These are phyloP conservation scores for Aspergillus sclerotiicarbonarius DNA, from an alignment of 495 filamentous ascomycete genomes.

Conservation along the genomic window DNA sequence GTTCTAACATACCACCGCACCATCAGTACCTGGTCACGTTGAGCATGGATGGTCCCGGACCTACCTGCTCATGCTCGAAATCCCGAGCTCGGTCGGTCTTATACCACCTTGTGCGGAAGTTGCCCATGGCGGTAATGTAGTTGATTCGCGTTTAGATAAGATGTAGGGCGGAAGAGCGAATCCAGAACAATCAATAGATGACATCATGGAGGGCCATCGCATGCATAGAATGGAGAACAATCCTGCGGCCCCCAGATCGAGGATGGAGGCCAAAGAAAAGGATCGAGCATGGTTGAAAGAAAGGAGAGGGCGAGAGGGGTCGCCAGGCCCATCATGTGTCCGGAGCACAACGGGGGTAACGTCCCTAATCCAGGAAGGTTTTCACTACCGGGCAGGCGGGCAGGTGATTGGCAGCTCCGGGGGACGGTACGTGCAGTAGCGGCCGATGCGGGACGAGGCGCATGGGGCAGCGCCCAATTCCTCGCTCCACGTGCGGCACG, in stretches of 20 bases:
- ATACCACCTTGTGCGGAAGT: constrained; percentile 41
- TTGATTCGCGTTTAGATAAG: background rate
- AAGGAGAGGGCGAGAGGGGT: background rate
- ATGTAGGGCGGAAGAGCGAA: background rate
- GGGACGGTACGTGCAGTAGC: constrained; percentile 8
- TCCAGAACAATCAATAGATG: background rate
- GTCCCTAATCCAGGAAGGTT: background rate
- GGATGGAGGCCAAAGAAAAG: background rate
- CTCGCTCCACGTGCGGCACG: constrained; percentile 23
- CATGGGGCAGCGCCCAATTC: constrained; percentile 17
- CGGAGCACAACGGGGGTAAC: background rate
- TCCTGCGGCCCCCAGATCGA: background rate
- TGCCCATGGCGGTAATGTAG: constrained; percentile 28
- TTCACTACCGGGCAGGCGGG: background rate
- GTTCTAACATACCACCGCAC: constrained; percentile 26
- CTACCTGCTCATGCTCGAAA: constrained; percentile 50
- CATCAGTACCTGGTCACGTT: too few species aligned
- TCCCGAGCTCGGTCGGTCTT: constrained; percentile 50
- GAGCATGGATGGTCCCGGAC: background rate
- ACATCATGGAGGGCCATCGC: background rate
- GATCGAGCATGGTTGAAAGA: background rate
- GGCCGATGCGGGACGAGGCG: constrained; percentile 7
- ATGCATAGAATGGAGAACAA: constrained; percentile 1
- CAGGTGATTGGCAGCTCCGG: background rate
- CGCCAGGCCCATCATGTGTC: background rate